Percentiles rank a stretch among this genome's conserved stretches.
Conservation (phyloP, 768 basidiomycete genomes). For the Russula lepida region DNA sequence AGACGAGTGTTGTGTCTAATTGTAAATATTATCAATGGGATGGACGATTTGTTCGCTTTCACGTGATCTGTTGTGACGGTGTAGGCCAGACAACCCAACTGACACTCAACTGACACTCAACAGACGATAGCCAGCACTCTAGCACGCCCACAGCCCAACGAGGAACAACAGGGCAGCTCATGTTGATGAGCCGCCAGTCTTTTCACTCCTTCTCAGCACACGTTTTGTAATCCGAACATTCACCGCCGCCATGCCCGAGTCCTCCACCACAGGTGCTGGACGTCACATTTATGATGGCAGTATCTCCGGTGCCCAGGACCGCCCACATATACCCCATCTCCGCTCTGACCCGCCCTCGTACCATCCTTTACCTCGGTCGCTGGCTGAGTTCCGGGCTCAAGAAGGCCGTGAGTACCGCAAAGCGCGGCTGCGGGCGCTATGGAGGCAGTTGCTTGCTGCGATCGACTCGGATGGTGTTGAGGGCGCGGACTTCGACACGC, state of each 20-base stretch:
- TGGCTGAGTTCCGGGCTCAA: conserved; percentile 52
- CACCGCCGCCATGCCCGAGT: conserved; percentile 14
- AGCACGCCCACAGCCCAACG: neutral
- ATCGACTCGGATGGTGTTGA: conserved; percentile 22
- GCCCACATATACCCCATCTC: conserved; percentile 49
- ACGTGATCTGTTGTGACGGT: conserved; percentile 9
- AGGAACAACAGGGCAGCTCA: neutral
- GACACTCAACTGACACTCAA: neutral
- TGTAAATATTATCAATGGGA: conserved; percentile 7
- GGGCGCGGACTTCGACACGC: conserved; percentile 21
- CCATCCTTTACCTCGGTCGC: conserved; percentile 37
- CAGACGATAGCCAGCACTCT: neutral
- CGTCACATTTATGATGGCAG: conserved; percentile 48
- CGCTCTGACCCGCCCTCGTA: conserved; percentile 43
- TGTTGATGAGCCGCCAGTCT: conserved; percentile 2
- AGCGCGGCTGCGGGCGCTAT: conserved; percentile 51
- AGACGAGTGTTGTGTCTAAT: neutral
- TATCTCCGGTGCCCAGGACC: conserved; percentile 44
- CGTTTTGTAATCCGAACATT: conserved; percentile 7
- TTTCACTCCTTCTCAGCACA: neutral
- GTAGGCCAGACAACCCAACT: too few relatives aligned
- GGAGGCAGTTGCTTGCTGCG: conserved; percentile 44
- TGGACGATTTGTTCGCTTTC: neutral
- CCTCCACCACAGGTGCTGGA: conserved; percentile 28
- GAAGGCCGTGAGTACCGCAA: conserved; percentile 61